Base-by-base conservation (phyloP, 1,284 basidiomycete genomes). In the Ganoderma sp. region DNA sequence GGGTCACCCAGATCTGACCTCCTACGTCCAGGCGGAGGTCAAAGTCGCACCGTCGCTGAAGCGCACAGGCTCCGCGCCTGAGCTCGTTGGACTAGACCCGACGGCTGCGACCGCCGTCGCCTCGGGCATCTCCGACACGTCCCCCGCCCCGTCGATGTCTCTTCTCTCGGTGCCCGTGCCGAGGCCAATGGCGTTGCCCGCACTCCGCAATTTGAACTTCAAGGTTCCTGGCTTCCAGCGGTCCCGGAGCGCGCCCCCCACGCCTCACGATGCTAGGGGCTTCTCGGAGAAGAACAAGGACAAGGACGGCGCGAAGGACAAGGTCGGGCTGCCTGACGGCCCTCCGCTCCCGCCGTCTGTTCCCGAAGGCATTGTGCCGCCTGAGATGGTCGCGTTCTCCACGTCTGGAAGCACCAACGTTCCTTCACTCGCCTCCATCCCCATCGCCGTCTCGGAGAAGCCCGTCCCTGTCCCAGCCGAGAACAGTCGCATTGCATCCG, bases 161-260 rank as follows among this genome's bases (percentile, higher is more conserved):
- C 37, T 25, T 60, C 39, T 42, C 15, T 39, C 39, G 2, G 37
- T 59, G 48, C 74, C 39, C 37, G 10, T 59, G 48, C 74, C 82
- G n/a, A 84, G 81, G 67, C 83, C 87, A 9, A 81, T 81, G 41
- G 83, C 84, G 0, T 73, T 87, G 63, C 73, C 74, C 2, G 76
- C 76, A 1, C 67, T 77, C 10, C 72, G 74, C 2, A 73, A 71
- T 25, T 74, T 75, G 42, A 76, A 73, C 57, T 70, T 77, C 71
- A 75, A 69, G 57, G 72, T 73, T 3, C 64, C 77, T 4, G 70
- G 73, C 2, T 75, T 78, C 58, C 67, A 73, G 39, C 70, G 88
- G 19, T 86, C 89, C 0, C 82, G 82, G 62, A 91, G 89, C 73
- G 89, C 89, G 3, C 86, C 86, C 28, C 85, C 85, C 0, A 82